phyloP scores from a whole-genome alignment of 352 stramenopile genomes.

The Globisporangium spinosum region DNA sequence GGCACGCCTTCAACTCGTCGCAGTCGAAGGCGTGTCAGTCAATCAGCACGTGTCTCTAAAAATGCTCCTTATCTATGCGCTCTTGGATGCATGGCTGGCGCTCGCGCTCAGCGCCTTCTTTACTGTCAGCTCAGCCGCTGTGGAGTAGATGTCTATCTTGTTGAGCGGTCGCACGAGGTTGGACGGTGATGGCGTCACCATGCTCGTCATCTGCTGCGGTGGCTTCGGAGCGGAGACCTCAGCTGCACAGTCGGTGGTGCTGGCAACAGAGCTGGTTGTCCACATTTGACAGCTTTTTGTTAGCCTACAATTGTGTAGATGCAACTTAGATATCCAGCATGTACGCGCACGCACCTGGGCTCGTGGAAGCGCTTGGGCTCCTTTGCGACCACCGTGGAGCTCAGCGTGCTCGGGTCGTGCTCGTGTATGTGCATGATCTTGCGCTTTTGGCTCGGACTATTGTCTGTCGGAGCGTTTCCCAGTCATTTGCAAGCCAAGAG shows the following conservation, averaged over 20 bases:
- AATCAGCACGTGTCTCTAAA: not conserved
- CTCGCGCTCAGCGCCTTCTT: not conserved
- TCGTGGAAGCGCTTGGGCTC: constrained; percentile 63
- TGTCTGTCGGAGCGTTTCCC: constrained; percentile 16
- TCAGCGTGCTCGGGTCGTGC: constrained; percentile 32
- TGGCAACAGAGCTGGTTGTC: not conserved
- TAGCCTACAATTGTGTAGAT: not conserved
- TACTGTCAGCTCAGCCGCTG: not conserved
- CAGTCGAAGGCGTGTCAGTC: not conserved
- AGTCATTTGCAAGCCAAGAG: constrained; percentile 16
- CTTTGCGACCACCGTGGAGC: constrained; percentile 31
- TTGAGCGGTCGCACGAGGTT: constrained; percentile 53
- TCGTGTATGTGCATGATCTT: constrained; percentile 54
- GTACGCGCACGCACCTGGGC: constrained; percentile 26
- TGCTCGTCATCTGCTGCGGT: constrained; percentile 7
- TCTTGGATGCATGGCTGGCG: constrained; percentile 7
- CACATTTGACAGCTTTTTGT: not conserved
- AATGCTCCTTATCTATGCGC: constrained; percentile 6
- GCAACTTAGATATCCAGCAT: not conserved
- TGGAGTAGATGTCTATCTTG: constrained; percentile 48
- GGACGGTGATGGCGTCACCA: constrained; percentile 38
- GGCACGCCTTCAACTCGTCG: not conserved
- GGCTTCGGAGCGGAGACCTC: not conserved
- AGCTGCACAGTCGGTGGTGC: not conserved
- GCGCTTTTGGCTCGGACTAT: constrained; percentile 67